Percentiles rank a stretch among this genome's conserved stretches.
Conservation (phyloP, 441 rosid species). For the Macaranga tanarius region DNA sequence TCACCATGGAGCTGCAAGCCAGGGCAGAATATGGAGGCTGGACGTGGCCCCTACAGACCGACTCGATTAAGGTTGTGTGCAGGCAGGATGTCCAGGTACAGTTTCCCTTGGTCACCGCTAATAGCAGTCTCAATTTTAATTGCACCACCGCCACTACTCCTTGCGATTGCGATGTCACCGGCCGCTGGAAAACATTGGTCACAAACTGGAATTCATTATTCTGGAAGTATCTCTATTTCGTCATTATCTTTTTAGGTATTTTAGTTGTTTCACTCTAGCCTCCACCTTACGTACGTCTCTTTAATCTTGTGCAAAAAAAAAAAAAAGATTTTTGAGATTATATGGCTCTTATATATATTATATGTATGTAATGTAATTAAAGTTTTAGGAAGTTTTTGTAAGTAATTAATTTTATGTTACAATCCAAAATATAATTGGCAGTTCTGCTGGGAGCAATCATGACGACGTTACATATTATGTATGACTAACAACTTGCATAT, state of each 20-base stretch:
- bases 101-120: not conserved
- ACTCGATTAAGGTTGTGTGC: slow-evolving; percentile 4
- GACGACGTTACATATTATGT: too few species aligned
- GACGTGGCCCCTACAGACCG: slow-evolving; percentile 23
- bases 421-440: too few species aligned
- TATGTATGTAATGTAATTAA: too few species aligned
- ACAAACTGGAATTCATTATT: not conserved
- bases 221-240: slow-evolving; percentile 18
- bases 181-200: slow-evolving; percentile 11
- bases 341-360: too few species aligned
- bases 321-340: too few species aligned
- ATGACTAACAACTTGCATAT: too few species aligned
- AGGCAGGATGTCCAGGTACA: not conserved
- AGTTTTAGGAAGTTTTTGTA: too few species aligned
- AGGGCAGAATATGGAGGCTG: slow-evolving; percentile 20
- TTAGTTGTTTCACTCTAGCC: slow-evolving; percentile 15
- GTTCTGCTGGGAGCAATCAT: too few species aligned
- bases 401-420: too few species aligned
- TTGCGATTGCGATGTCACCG: slow-evolving; percentile 5
- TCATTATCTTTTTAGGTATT: slow-evolving; percentile 8
- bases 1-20: slow-evolving; percentile 2
- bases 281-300: not conserved
- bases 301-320: not conserved
- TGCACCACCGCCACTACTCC: not conserved
- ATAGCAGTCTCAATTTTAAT: not conserved